Base-by-base conservation (phyloP, 176 grass and related monocot species). In the Oryza nivara region DNA sequence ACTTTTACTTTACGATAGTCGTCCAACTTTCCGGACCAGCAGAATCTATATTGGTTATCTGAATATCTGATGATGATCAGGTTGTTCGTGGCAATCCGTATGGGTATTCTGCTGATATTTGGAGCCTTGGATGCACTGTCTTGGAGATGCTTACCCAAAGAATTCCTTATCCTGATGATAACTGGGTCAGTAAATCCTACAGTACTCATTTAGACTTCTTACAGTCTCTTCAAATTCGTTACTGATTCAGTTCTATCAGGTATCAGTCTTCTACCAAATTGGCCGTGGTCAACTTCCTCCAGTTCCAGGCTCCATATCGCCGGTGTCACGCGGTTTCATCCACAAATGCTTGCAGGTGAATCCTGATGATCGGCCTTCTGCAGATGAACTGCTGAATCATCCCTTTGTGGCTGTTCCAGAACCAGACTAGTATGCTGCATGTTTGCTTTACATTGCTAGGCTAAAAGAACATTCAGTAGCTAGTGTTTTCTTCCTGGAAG, bases 241-340 rank as follows among this genome's bases (percentile, higher is more conserved):
- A 34, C 60, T 26, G 28, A 8, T 48, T 32, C 28, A 64, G 17
- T 52, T 46, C 9, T 6, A 70, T n/a, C 68, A 85, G 88, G 72
- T 82, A 16, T 65, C 84, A 48, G 78, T 75, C 35, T 88, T 86
- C 32, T 88, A 79, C 67, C 85, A 79, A 78, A 88, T 88, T 43
- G 88, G 91, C 41, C 85, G 58, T 11, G 85, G 85, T 16, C 61
- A 82, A 75, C 73, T 58, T 74, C 81, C 84, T 81, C 32, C 22
- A 70, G 85, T 90, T 25, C 85, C 91, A 60, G 54, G 26, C 40
- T 82, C 77, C 13, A 23, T 92, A 25, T 75, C 77, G 17, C 72
- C 35, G 63, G 72, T 78, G 63, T 67, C 88, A 41, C 81, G 72
- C 38, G 70, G 79, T 79, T 83, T 93, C 80, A 73, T 80, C 65